Conservation (phyloP, 2,329 filamentous ascomycete genomes). For the Didymella pinodella region DNA sequence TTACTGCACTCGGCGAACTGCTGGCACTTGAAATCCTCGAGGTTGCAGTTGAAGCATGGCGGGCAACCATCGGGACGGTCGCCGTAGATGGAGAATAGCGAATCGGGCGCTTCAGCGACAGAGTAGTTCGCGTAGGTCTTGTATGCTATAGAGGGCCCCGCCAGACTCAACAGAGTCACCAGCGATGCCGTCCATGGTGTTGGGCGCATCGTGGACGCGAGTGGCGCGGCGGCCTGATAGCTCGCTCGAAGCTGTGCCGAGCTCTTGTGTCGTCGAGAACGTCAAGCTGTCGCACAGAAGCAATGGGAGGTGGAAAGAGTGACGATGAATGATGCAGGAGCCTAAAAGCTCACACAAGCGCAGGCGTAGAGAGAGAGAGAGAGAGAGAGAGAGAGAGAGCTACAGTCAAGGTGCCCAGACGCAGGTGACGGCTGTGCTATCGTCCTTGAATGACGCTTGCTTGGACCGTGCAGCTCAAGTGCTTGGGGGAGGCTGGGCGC, state of each 20-base stretch:
- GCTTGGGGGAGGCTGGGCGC: constrained; percentile 16
- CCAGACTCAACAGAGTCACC: constrained; percentile 36
- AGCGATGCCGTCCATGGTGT: constrained; percentile 44
- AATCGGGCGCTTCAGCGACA: constrained; percentile 58
- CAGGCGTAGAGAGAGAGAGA: constrained; percentile 11
- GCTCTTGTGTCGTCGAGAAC: constrained; percentile 3
- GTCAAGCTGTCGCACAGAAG: neutral
- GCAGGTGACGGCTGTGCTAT: constrained; percentile 21
- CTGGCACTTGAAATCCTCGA: constrained; percentile 88
- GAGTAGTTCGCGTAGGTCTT: constrained; percentile 55
- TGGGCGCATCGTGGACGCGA: constrained; percentile 45
- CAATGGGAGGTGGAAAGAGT: constrained; percentile 4
- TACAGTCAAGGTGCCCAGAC: constrained; percentile 21
- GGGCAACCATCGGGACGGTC: constrained; percentile 80
- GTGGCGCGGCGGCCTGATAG: constrained; percentile 36
- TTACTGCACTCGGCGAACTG: constrained; percentile 91
- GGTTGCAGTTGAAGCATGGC: constrained; percentile 96
- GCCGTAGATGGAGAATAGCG: constrained; percentile 73
- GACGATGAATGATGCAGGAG: constrained; percentile 4
- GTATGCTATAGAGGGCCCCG: constrained; percentile 36
- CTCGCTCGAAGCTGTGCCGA: constrained; percentile 24
- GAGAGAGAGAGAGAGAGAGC: constrained; percentile 16
- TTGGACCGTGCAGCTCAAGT: constrained; percentile 13
- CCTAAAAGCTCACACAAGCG: constrained; percentile 1
- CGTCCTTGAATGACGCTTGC: constrained; percentile 22